Percentiles rank a stretch among this genome's conserved stretches.
These are phyloP conservation scores for Boletellus ananas DNA, from an alignment of 768 basidiomycete genomes.

Conservation along the genomic window DNA sequence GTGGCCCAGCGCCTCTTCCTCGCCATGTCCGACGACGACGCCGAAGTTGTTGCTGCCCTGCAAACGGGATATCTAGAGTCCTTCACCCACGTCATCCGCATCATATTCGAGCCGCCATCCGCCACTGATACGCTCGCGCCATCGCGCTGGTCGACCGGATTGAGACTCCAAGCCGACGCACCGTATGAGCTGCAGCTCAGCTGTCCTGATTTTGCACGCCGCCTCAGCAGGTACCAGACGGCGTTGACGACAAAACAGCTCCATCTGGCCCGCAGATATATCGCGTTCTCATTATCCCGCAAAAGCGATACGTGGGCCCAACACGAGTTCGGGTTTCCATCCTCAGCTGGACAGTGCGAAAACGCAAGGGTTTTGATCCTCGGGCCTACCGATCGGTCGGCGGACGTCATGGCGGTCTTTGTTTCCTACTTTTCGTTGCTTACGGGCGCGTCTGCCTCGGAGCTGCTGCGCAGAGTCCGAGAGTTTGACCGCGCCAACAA, in stretches of 20 bases:
- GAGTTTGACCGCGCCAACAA: neutral
- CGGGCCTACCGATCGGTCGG: slow-evolving; percentile 25
- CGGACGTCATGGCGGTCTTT: slow-evolving; percentile 28
- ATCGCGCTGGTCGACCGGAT: neutral
- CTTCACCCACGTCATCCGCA: slow-evolving; percentile 4
- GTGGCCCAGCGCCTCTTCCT: neutral
- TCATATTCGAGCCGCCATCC: neutral
- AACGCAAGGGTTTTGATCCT: slow-evolving; percentile 25
- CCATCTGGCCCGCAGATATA: neutral
- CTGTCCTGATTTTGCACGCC: slow-evolving; percentile 1
- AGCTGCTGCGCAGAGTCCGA: neutral
- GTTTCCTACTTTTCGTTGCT: slow-evolving; percentile 28
- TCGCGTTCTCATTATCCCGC: neutral
- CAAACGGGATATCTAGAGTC: neutral
- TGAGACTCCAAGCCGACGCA: neutral
- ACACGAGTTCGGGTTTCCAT: neutral
- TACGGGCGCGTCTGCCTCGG: neutral
- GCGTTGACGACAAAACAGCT: slow-evolving; percentile 1
- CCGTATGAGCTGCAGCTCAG: neutral
- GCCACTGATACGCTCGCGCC: neutral
- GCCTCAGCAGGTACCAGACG: neutral
- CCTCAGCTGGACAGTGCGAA: neutral
- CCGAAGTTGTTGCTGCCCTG: slow-evolving; percentile 2
- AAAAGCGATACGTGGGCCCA: neutral
- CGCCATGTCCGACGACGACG: slow-evolving; percentile 3